Evolutionary conservation across 805 yeast species (phyloP).

Genomic region (Candida dajiaensis): DNA sequence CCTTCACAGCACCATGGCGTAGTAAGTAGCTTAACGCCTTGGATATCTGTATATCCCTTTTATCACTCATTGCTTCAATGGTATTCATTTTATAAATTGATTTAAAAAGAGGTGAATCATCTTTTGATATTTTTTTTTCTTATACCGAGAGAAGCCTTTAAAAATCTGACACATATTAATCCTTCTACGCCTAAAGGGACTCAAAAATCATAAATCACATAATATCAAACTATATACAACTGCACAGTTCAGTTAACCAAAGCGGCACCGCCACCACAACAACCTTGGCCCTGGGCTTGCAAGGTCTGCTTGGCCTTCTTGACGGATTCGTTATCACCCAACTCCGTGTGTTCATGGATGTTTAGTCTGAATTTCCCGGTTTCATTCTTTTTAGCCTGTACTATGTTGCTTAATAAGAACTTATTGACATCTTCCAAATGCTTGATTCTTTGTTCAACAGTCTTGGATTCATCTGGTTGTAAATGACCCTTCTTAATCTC

Average conservation of each 20-base stretch:
- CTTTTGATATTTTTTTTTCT: neutral
- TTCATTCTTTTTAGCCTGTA: slow-evolving; percentile 49
- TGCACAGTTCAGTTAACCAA: slow-evolving; percentile 6
- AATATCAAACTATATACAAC: neutral
- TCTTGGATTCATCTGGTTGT: slow-evolving; percentile 41
- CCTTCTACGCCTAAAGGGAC: neutral
- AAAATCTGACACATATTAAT: neutral
- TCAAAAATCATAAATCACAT: neutral
- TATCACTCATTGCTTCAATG: slow-evolving; percentile 3
- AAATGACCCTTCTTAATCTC: slow-evolving; percentile 53
- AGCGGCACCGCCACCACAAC: slow-evolving; percentile 45
- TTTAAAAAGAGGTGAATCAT: neutral
- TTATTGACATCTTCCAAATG: slow-evolving; percentile 64
- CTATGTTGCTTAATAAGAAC: slow-evolving; percentile 70
- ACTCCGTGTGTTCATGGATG: slow-evolving; percentile 76
- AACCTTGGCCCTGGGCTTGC: slow-evolving; percentile 49
- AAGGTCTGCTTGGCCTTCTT: slow-evolving; percentile 43
- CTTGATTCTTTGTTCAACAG: slow-evolving; percentile 43
- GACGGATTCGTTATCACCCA: slow-evolving; percentile 84
- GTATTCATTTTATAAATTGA: no score
- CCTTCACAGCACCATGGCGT: slow-evolving; percentile 80
- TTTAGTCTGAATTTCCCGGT: slow-evolving; percentile 49
- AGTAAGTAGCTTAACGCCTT: slow-evolving; percentile 70
- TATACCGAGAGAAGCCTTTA: no score
- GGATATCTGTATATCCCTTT: slow-evolving; percentile 54